Evolutionary conservation across 441 rosid species (phyloP).

Genomic region (Populus trichocarpa): DNA sequence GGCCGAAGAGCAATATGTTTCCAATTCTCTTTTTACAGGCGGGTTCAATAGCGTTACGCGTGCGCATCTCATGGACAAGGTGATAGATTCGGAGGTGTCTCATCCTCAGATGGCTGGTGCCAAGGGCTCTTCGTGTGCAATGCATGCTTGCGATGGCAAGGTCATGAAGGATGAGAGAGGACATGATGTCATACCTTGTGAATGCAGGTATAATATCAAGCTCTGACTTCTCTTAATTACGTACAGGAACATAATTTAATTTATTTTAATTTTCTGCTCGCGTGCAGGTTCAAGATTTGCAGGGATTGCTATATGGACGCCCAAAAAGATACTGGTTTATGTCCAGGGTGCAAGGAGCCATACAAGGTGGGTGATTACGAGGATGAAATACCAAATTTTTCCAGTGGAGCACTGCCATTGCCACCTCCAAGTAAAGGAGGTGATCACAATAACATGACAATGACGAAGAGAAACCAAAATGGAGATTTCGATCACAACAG

Average conservation of each 20-base stretch:
- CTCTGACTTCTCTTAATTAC: no score
- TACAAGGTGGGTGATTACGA: slow-evolving; percentile 71
- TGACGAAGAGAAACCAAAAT: slow-evolving; percentile 79
- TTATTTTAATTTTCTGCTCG: background rate
- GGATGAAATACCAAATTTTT: slow-evolving; percentile 50
- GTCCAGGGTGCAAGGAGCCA: slow-evolving; percentile 91
- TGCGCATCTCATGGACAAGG: slow-evolving; percentile 95
- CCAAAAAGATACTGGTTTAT: slow-evolving; percentile 63
- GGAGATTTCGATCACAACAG: slow-evolving; percentile 87
- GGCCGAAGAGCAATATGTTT: slow-evolving; percentile 89
- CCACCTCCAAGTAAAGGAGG: slow-evolving; percentile 53
- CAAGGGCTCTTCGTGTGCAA: slow-evolving; percentile 72
- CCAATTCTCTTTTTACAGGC: slow-evolving; percentile 83
- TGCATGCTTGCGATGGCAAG: slow-evolving; percentile 87
- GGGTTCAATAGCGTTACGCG: slow-evolving; percentile 91
- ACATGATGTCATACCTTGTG: slow-evolving; percentile 70
- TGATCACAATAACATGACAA: slow-evolving; percentile 57
- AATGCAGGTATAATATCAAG: slow-evolving; percentile 47
- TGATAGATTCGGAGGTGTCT: slow-evolving; percentile 76
- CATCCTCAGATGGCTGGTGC: slow-evolving; percentile 95
- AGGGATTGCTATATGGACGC: slow-evolving; percentile 89
- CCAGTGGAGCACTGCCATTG: slow-evolving; percentile 62
- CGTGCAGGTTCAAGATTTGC: slow-evolving; percentile 74
- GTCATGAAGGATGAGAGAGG: slow-evolving; percentile 88
- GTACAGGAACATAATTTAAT: background rate